These are phyloP conservation scores for Ceratorhiza oryzae-sativae DNA, from an alignment of 1,284 basidiomycete genomes.

Conservation along the genomic window DNA sequence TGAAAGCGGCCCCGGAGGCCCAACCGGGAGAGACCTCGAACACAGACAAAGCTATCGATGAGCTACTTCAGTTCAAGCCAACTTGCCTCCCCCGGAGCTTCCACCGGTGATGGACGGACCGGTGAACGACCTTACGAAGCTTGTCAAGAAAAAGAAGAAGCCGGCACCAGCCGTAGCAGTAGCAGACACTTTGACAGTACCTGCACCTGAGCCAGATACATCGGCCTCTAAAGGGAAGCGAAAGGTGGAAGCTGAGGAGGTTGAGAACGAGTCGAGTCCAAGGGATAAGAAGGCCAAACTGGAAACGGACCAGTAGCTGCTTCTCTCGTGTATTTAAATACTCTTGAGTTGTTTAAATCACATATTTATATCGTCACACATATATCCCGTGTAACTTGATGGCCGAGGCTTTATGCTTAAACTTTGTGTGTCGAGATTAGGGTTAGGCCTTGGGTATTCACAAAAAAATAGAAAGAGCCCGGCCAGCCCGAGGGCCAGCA, in stretches of 20 bases:
- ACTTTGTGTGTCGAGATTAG: background rate
- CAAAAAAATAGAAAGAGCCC: slow-evolving; percentile 24
- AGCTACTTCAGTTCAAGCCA: slow-evolving; percentile 56
- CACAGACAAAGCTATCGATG: slow-evolving; percentile 71
- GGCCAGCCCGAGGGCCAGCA: slow-evolving; percentile 35
- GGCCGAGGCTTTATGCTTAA: too few species aligned
- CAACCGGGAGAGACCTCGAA: slow-evolving; percentile 43
- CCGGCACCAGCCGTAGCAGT: slow-evolving; percentile 51
- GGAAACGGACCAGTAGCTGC: slow-evolving; percentile 50
- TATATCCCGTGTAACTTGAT: too few species aligned
- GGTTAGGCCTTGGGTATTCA: slow-evolving; percentile 16
- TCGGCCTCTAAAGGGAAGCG: slow-evolving; percentile 56
- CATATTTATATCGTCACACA: slow-evolving; percentile 6
- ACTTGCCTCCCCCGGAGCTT: slow-evolving; percentile 47
- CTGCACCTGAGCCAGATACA: slow-evolving; percentile 49
- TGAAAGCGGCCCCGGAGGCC: slow-evolving; percentile 77
- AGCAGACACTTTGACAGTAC: background rate
- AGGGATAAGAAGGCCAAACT: slow-evolving; percentile 72
- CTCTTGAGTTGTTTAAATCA: background rate
- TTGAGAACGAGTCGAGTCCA: slow-evolving; percentile 50
- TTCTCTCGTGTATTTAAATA: background rate
- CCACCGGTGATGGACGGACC: slow-evolving; percentile 49
- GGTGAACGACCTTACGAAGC: slow-evolving; percentile 81
- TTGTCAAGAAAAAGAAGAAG: slow-evolving; percentile 87
- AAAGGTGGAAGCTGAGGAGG: slow-evolving; percentile 66